Base-by-base conservation (phyloP, 345 rosid genomes). In the Eucalyptus lansdowneana region DNA sequence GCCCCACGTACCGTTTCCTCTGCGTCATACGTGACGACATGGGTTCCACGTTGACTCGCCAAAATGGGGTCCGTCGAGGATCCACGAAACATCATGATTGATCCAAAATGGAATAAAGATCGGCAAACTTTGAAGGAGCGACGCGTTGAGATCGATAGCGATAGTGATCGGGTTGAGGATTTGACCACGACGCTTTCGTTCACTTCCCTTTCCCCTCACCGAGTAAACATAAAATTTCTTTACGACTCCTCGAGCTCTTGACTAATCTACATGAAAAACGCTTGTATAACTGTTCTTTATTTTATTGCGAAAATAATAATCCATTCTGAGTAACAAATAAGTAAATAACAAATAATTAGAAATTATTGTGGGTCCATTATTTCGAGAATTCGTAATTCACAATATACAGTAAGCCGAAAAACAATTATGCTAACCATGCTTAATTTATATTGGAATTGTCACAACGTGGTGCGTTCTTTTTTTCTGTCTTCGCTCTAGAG, bases 251-350 rank as follows among this genome's bases (percentile, higher is more conserved):
- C 4, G 17, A 62, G 17, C 69, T 29, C 34, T 62, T 8, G 8
- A 29, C 34, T 60, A 27, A 11, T 60, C 9, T 17, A 16, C 16
- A 17, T 11, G 9, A 51, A 51, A 51, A 51, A 7, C 2, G 9
- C 22, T 17, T 51, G 16, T 17, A 51, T 51, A 3, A 51, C 21
- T 51, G 0, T 51, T 16, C 7, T 6, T 51, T 17, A 51, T 17
- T 51, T 51, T 51, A 17, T 51, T 17, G 9, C 3, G 9, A 51
- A 16, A 53, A 19, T 19, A 53, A 53, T 2, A 19, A 53, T 53
- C 4, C 21, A 0, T 53, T 8, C 1, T 19, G 10, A 53, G 22
- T 2, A 53, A 19, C 5, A 8, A 53, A 53, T 7, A 53, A 8
- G 2, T 53, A 19, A 53, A 53, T 53, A 53, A 19, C 5, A 19